Evolutionary conservation across 768 basidiomycete species (phyloP), one percentile per base, ranked within the genome.

Genomic region (Xerocomellus intermedius): DNA sequence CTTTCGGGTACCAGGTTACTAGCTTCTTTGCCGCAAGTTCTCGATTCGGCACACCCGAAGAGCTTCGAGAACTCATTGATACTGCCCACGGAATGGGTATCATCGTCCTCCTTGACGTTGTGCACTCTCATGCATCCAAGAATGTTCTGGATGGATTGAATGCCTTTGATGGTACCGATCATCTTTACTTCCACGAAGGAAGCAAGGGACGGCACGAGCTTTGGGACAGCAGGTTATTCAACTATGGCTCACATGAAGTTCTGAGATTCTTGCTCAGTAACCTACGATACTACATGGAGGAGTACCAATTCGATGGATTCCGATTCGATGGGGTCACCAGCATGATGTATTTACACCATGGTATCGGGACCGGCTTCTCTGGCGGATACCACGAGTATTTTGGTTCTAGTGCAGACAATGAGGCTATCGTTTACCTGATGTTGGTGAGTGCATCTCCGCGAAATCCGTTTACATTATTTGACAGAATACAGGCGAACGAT

Each of bases 381-480:
- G 95, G 96, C 26, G 95, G 92, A 13, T 99, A 99, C 73, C 91
- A 97, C 67, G 97, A 99, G 72, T 99, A 99, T 74, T 99, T 98
- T 71, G 96, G 95, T 14, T 77, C 82, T 33, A 75, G 73, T 13
- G 89, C 89, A 19, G 97, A 98, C 64, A 75, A 86, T 44, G 96
- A 98, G 64, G 94, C 84, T 8, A 86, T 99, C 56, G 89, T 89
- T 19, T 99, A 99, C 71, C 82, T 99, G 57, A 98, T 99, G 97
- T 82, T 99, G 48, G 95, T 94, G 59, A 67, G 92, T 78, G 21
- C 14, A 38, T 42, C 17, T 16, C 45, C 12, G 8, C 10, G 8
- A 55, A 19, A 10, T 30, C 7, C 4, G 14, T 46, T 41, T 21
- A 33, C 14, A 5, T 39, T 37, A n/a, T 54, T 54, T 59, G 26